Percentiles rank a stretch among this genome's conserved stretches.
Conservation (phyloP, 2,329 filamentous ascomycete species). For the Tolypocladium guangdongense region DNA sequence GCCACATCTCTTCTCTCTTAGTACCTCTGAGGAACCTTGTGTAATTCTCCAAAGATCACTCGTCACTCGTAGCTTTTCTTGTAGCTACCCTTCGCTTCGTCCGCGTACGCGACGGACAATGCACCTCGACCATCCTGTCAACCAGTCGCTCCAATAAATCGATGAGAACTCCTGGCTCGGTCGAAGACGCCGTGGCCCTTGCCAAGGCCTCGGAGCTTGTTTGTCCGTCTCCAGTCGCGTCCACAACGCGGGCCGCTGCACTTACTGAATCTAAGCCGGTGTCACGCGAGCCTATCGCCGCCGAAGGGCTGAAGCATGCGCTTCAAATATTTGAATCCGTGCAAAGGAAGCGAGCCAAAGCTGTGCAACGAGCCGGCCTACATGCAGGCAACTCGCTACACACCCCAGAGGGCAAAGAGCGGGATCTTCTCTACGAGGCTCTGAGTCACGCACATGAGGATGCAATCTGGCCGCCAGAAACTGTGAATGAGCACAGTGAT, state of each 20-base stretch:
- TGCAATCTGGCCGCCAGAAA: neutral
- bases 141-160: too few relatives aligned
- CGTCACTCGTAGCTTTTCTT: too few relatives aligned
- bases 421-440: constrained; percentile 5
- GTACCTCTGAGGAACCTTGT: too few relatives aligned
- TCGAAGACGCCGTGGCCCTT: constrained; percentile 10
- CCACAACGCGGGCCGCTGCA: neutral
- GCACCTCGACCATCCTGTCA: too few relatives aligned
- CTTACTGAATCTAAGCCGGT: too few relatives aligned
- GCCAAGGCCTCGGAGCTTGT: neutral
- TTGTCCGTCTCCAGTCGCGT: constrained; percentile 3
- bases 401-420: neutral
- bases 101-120: too few relatives aligned
- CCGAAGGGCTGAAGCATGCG: neutral
- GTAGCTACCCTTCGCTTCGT: too few relatives aligned
- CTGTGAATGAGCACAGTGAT: too few relatives aligned
- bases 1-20: too few relatives aligned
- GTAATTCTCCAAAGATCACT: too few relatives aligned
- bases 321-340: constrained; percentile 4
- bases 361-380: constrained; percentile 7
- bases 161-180: too few relatives aligned
- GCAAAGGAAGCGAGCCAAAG: constrained; percentile 4
- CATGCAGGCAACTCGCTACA: constrained; percentile 6
- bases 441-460: constrained; percentile 1
- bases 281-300: neutral